Evolutionary conservation across 306 rosid species (phyloP), one percentile per base, ranked within the genome.

Genomic region (Sindora glabra): DNA sequence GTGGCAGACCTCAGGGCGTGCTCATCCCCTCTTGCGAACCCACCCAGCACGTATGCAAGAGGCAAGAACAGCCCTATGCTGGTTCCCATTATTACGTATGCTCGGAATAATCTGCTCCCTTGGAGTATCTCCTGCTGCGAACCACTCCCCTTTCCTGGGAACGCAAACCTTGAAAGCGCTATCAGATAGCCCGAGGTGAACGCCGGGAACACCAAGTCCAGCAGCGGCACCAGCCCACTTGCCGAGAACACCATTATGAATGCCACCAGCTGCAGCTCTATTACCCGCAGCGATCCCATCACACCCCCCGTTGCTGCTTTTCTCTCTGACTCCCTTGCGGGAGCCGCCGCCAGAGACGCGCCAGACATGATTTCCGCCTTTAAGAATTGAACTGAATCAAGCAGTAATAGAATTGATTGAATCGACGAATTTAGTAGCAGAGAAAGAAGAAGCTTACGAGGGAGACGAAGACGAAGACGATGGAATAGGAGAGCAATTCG

Each of bases 261-360:
- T 1, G 95, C 97, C 11, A 86, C 95, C 0, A 86, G 95, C 16
- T 89, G 97, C 23, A 89, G 89, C 66, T 89, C 97, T 50, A 89
- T 83, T 11, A 81, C 77, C 0, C 97, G 74, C 16, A 89, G 47
- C 11, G 95, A 86, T 21, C 97, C 97, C 95, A 89, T 86, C 38
- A 83, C 66, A 18, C 92, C 78, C 2, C 79, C 83, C 0, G 37
- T 8, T 0, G 54, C 13, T 0, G 68, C 7, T 10, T 69, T 56
- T 36, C 56, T 55, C 5, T 71, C 73, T 0, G 75, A 48, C 25
- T 73, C 83, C 23, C 70, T 3, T n/a, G 69, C 62, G 10, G 75
- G 74, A 39, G 72, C 73, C 77, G 69, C 71, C 0, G 95, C 92
- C 10, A 84, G 78, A 22, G 89, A 53, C 46, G 62, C 87, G 27